Evolutionary conservation across 192 early-diverging fungal genomes (phyloP).

Genomic region (Haplosporangium gracile): DNA sequence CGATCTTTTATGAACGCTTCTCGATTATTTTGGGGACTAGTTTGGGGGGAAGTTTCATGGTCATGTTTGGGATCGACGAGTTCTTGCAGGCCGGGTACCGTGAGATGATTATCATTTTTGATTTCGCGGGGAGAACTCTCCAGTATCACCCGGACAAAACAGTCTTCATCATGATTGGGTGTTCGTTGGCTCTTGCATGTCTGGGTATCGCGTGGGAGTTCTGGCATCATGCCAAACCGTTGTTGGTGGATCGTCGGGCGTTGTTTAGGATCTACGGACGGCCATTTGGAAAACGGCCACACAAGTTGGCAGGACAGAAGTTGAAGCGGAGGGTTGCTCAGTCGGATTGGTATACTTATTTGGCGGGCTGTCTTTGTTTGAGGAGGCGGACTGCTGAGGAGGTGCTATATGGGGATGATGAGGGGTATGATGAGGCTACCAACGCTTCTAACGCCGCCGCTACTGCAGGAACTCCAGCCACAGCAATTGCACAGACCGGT

Average conservation of each 20-base stretch:
- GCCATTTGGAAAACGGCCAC: conserved; percentile 47
- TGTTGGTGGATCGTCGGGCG: conserved; percentile 28
- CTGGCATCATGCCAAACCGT: conserved; percentile 28
- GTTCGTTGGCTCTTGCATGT: conserved; percentile 15
- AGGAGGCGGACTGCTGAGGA: conserved; percentile 29
- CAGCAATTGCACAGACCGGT: neutral
- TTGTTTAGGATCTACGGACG: conserved; percentile 44
- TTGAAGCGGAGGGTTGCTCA: neutral
- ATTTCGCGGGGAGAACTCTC: conserved; percentile 22
- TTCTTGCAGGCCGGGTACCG: conserved; percentile 62
- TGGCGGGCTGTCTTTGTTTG: conserved; percentile 30
- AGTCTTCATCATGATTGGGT: conserved; percentile 40
- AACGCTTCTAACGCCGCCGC: neutral
- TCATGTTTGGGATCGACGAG: conserved; percentile 66
- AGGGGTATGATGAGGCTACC: neutral
- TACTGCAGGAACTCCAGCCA: neutral
- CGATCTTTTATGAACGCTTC: conserved; percentile 55
- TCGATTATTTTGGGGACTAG: conserved; percentile 60
- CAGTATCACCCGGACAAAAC: conserved; percentile 21
- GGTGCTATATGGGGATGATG: conserved; percentile 14
- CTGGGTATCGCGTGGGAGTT: conserved; percentile 41
- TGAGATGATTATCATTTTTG: conserved; percentile 43
- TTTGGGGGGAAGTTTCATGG: conserved; percentile 62
- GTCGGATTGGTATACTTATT: conserved; percentile 23
- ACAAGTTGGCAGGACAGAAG: conserved; percentile 10